Evolutionary conservation across 768 basidiomycete genomes (phyloP).

Genomic region (Grammothele lineata): DNA sequence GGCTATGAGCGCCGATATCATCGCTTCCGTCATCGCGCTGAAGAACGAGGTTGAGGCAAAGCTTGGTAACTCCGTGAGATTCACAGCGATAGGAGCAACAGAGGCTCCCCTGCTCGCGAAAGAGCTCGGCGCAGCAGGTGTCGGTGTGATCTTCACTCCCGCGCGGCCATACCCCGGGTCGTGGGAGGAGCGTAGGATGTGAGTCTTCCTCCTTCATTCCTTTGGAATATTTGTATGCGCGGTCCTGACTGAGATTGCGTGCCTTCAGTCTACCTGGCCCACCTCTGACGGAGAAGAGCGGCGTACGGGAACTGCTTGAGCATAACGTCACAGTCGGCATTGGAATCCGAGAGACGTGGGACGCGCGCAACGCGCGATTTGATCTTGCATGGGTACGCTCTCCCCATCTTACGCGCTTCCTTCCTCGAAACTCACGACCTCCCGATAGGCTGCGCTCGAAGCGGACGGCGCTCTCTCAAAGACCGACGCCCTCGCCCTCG

Average conservation of each 20-base stretch:
- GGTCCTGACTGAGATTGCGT: no score
- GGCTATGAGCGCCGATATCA: conserved; percentile 71
- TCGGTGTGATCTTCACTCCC: conserved; percentile 67
- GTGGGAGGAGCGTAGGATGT: conserved; percentile 70
- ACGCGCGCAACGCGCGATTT: conserved; percentile 71
- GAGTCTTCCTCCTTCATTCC: no score
- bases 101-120: conserved; percentile 63
- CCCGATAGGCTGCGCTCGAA: conserved; percentile 36
- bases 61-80: conserved; percentile 24
- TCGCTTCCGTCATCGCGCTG: conserved; percentile 61
- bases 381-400: conserved; percentile 73
- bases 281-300: conserved; percentile 57
- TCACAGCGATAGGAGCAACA: conserved; percentile 53
- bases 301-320: conserved; percentile 53
- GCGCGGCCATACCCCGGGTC: conserved; percentile 55
- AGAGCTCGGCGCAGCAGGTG: conserved; percentile 53
- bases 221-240: no score
- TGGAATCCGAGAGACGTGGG: conserved; percentile 65
- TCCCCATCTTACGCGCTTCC: no score
- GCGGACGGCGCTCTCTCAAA: conserved; percentile 34
- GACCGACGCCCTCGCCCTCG: conserved; percentile 35
- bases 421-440: background rate
- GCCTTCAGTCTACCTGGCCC: conserved; percentile 57
- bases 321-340: conserved; percentile 71
- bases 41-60: conserved; percentile 46